Conservation (phyloP, 2,329 filamentous ascomycete species). For the Ascocoryne sarcoides region DNA sequence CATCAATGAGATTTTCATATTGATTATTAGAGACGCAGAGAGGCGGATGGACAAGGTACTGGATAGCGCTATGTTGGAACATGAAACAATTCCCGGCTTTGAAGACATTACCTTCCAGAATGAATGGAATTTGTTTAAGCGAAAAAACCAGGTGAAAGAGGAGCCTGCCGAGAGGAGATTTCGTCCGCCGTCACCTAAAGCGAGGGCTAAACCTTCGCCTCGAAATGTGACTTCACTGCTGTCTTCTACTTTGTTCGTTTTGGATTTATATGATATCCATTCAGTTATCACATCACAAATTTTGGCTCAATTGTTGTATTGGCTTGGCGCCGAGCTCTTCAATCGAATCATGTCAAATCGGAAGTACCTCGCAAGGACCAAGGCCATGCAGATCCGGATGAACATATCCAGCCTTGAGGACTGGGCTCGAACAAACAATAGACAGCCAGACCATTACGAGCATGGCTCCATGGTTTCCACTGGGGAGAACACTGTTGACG, state of each 20-base stretch:
- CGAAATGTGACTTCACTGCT: constrained; percentile 92
- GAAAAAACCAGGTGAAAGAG: constrained; percentile 81
- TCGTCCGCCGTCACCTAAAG: constrained; percentile 86
- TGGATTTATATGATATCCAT: constrained; percentile 98
- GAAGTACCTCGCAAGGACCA: constrained; percentile 89
- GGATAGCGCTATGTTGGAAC: constrained; percentile 88
- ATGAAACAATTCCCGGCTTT: constrained; percentile 95
- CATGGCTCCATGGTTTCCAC: constrained; percentile 77
- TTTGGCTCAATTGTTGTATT: constrained; percentile 86
- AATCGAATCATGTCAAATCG: constrained; percentile 96
- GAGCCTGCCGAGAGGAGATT: constrained; percentile 87
- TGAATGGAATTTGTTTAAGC: constrained; percentile 95
- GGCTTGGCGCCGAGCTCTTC: constrained; percentile 92
- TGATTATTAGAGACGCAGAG: constrained; percentile 94
- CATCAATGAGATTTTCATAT: constrained; percentile 95
- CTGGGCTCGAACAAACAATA: constrained; percentile 89
- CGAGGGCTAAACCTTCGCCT: constrained; percentile 82
- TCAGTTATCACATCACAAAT: constrained; percentile 93
- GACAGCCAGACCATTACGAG: constrained; percentile 91
- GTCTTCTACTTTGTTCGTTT: constrained; percentile 90
- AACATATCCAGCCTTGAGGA: constrained; percentile 93
- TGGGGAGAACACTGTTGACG: constrained; percentile 80
- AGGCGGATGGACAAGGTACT: constrained; percentile 92
- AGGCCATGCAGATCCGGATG: constrained; percentile 99
- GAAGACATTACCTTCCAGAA: constrained; percentile 96